Percentiles rank a stretch among this genome's conserved stretches.
Evolutionary conservation across 2,329 filamentous ascomycete genomes (phyloP).

Genomic region (Colletotrichum sp.): DNA sequence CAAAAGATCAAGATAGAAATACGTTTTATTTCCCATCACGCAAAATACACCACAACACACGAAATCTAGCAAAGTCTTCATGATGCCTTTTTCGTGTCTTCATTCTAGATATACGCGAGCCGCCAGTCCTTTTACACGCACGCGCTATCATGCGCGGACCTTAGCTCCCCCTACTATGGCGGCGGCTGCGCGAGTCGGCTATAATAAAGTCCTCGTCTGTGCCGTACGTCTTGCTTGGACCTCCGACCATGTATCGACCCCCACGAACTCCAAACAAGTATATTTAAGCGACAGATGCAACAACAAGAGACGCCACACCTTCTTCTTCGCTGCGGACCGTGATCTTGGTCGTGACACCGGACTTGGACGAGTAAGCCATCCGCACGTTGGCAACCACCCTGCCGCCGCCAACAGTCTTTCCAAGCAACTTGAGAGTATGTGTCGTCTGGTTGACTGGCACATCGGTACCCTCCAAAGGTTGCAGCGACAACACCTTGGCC

Average conservation of each 20-base stretch:
- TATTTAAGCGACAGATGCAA: constrained; percentile 80
- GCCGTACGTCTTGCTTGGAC: constrained; percentile 12
- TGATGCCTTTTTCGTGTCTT: constrained; percentile 17
- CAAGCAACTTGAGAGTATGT: constrained; percentile 93
- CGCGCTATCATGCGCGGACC: not conserved
- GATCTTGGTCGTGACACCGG: constrained; percentile 95
- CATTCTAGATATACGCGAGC: constrained; percentile 20
- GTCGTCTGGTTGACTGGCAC: constrained; percentile 87
- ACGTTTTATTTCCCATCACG: not conserved
- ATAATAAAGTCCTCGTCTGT: constrained; percentile 11
- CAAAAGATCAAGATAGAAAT: not conserved
- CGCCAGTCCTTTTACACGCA: constrained; percentile 4
- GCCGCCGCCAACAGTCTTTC: constrained; percentile 91
- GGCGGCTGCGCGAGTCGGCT: constrained; percentile 1
- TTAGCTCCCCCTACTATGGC: not conserved
- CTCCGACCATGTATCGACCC: constrained; percentile 19
- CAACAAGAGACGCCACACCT: constrained; percentile 82
- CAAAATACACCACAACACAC: not conserved
- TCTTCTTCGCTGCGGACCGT: constrained; percentile 92
- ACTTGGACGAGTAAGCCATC: constrained; percentile 94
- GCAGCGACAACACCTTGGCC: constrained; percentile 83
- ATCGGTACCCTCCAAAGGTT: constrained; percentile 93
- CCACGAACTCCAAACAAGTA: constrained; percentile 20
- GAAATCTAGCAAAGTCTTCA: not conserved
- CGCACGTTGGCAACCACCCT: constrained; percentile 85